Conservation (phyloP, 441 rosid genomes). For the Jatropha multifida region DNA sequence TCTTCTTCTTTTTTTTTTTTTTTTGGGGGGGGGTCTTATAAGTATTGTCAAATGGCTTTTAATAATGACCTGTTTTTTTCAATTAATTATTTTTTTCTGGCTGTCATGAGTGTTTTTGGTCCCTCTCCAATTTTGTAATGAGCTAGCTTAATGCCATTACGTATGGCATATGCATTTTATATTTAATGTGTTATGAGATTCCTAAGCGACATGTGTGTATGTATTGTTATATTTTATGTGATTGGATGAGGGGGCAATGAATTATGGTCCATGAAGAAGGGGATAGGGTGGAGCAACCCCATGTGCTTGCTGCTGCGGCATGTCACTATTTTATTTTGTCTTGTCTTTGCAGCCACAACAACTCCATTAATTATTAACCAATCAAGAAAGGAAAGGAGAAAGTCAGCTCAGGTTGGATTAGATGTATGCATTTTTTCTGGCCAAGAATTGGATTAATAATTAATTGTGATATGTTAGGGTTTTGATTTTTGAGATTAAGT, state of each 20-base stretch:
- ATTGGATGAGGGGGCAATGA: slow-evolving; percentile 24
- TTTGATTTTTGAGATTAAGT: not conserved
- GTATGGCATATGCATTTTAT: not conserved
- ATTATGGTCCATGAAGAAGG: slow-evolving; percentile 30
- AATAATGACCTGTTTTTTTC: not conserved
- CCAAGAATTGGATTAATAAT: not conserved
- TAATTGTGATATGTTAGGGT: not conserved
- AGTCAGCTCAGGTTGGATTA: not conserved
- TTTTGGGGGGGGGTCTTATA: not conserved
- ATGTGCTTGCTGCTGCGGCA: slow-evolving; percentile 32
- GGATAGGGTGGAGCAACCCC: slow-evolving; percentile 35
- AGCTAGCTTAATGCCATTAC: not conserved
- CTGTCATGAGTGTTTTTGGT: slow-evolving; percentile 16
- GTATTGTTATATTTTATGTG: not conserved
- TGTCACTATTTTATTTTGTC: not conserved
- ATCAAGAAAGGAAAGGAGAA: not conserved
- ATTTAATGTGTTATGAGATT: slow-evolving; percentile 17
- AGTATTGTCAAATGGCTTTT: not conserved
- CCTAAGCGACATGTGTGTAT: slow-evolving; percentile 14
- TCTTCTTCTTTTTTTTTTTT: not conserved
- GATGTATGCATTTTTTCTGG: not conserved
- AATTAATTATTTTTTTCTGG: slow-evolving; percentile 2
- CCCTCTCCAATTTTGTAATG: slow-evolving; percentile 25
- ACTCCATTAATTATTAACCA: not conserved
- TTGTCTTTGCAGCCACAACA: slow-evolving; percentile 11